Evolutionary conservation across 1,139 yeast genomes (phyloP), one percentile per base, ranked within the genome.

Genomic region (Sugiyamaella sp.): DNA sequence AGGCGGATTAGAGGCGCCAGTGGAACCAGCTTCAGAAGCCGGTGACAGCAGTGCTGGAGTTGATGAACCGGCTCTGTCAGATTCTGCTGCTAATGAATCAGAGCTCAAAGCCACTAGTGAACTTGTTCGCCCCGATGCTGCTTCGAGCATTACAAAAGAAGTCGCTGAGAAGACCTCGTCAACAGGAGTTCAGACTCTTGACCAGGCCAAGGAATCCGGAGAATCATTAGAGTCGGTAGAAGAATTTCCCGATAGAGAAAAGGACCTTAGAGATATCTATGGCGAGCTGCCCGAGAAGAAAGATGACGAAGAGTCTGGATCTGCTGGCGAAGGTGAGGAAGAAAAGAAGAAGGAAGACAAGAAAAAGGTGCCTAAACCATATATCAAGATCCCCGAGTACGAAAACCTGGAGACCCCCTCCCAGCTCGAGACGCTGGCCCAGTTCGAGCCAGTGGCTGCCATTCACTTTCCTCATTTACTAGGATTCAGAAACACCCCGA

Each of bases 401-500:
- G 54, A 76, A 1, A 66, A 72, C 0, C 81, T 83, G 0, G 66
- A 67, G 24, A 67, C 87, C 35, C 89, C 96, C 0, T 81, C 84
- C 0, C 95, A 87, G 66, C 73, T 84, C 35, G 75, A 62, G 71
- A 57, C 64, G 3, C 54, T 57, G 25, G 65, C 63, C 4, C 52
- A 56, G n/a, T 46, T 66, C 46, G 66, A 89, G 61, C 93, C 97
- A 5, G 74, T 90, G 8, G 76, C 84, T 27, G 89, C 86, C 20
- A 78, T 86, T 55, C 83, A 90, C 6, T 82, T 86, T 44, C 91
- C 89, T 21, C 88, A 85, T 63, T 68, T 89, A 35, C 73, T 86
- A 24, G 99, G 99, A 0, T 87, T 95, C 70, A 64, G 80, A 37
- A 86, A 82, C 56, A 82, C 86, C 38, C 97, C 96, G 1, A 77